Evolutionary conservation across 2,329 filamentous ascomycete genomes (phyloP), one percentile per base, ranked within the genome.

Genomic region (Juglanconis oblonga): DNA sequence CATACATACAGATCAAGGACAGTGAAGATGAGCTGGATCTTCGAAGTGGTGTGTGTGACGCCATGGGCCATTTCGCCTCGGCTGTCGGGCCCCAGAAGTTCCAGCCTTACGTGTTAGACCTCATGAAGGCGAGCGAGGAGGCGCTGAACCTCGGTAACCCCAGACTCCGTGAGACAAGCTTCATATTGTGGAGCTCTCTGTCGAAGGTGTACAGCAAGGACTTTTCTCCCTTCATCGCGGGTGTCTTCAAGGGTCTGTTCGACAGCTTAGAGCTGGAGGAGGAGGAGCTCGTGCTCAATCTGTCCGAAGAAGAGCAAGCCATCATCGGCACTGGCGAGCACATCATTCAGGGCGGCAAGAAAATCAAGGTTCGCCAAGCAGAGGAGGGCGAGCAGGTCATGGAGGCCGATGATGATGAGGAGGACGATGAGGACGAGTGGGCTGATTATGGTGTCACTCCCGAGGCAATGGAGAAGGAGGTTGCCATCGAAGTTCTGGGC

Each of bases 391-490:
- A 87, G 49, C 78, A 81, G 53, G 82, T 81, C 62, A 81, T 82
- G 57, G 86, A 86, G 40, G 86, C 86, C 42, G 81, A 83, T n/a
- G 62, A 55, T 4, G 55, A 61, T 55, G 84, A 86, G 55, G 82
- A 86, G 38, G 84, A 88, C 63, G 88, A 89, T 13, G 85, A 87
- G 3, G 90, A 92, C 50, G 88, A 92, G 42, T 90, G 94, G 48
- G 91, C 92, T 61, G 91, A 92, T 63, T 92, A 91, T 84, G 91
- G 91, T 54, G 90, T 96, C 64, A 96, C 92, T 32, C 92, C 92
- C 56, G 86, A 97, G 58, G 92, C 94, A 31, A 85, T 97, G 69
- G 95, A 98, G 82, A 97, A 98, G 78, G 95, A 99, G 77, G 96
- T 98, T 68, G 94, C 95, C 42, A 87, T 97, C 49, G 95, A 99